Percentiles rank a stretch among this genome's conserved stretches.
phyloP scores from a whole-genome alignment of 371 early-diverging fungal species.

The Haplosporangium sp. region DNA sequence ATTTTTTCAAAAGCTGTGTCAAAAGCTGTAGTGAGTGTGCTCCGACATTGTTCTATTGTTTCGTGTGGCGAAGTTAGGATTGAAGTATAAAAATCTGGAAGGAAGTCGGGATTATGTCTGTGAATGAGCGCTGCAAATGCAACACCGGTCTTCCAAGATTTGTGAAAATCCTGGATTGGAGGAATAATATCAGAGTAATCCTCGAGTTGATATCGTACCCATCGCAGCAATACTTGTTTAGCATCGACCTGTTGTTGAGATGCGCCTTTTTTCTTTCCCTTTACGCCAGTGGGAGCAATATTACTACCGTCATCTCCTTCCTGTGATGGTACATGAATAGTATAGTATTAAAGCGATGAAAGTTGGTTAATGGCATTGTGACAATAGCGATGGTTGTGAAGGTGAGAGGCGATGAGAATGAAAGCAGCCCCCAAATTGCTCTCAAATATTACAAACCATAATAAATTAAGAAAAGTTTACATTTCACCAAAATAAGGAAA shows the following conservation, averaged over 20 bases:
- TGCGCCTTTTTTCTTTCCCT: conserved; percentile 41
- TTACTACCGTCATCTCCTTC: conserved; percentile 20
- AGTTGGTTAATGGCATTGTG: not conserved
- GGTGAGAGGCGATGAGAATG: not conserved
- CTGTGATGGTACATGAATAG: not conserved
- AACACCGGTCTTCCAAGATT: conserved; percentile 76
- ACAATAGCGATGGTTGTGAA: not conserved
- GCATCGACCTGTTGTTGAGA: conserved; percentile 61
- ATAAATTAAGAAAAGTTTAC: conserved; percentile 12
- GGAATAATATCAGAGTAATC: conserved; percentile 72
- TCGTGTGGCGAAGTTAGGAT: conserved; percentile 41
- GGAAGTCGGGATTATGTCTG: conserved; percentile 67
- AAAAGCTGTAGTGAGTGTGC: conserved; percentile 63
- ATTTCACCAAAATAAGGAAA: not conserved
- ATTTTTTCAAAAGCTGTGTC: conserved; percentile 62
- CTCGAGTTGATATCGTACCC: conserved; percentile 69
- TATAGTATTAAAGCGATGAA: not conserved
- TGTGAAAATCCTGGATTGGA: conserved; percentile 66
- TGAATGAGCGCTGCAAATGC: conserved; percentile 76
- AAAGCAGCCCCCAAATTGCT: conserved; percentile 6
- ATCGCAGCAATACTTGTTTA: conserved; percentile 64
- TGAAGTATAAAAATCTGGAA: conserved; percentile 66
- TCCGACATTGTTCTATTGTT: conserved; percentile 55
- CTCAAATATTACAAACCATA: conserved; percentile 22
- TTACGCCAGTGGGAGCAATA: not conserved